Evolutionary conservation across 208 protist genomes (phyloP).

Genomic region (Leishmania braziliensis): DNA sequence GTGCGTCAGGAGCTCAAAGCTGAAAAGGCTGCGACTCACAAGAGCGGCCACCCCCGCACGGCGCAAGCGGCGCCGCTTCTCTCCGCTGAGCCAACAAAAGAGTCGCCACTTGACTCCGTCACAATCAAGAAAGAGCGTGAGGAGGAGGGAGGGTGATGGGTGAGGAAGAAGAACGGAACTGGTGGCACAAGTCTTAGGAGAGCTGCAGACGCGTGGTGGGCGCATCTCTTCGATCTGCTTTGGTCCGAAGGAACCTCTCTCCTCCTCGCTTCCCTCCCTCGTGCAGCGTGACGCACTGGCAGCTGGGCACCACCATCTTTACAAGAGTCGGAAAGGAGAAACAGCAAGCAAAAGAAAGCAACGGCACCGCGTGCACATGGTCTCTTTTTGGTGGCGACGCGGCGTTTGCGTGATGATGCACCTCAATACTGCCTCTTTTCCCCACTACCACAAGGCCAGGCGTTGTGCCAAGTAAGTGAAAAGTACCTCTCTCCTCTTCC

Average conservation of each 20-base stretch:
- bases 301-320: neutral
- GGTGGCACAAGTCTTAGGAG: neutral
- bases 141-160: slow-evolving; percentile 12
- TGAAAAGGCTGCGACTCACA: neutral
- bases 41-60: neutral
- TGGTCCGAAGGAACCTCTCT: neutral
- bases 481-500: neutral
- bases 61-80: neutral
- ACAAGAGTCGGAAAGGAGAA: neutral
- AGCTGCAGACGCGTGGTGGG: neutral
- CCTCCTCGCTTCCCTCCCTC: neutral
- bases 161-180: neutral
- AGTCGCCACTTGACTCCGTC: slow-evolving; percentile 12
- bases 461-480: neutral
- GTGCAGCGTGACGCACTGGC: neutral
- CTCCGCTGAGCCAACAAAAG: slow-evolving; percentile 3
- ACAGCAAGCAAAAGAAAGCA: neutral
- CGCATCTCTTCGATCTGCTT: neutral
- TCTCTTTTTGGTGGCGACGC: neutral
- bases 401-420: neutral
- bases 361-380: neutral
- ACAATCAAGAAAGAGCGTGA: slow-evolving; percentile 24
- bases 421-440: neutral
- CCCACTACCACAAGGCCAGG: neutral
- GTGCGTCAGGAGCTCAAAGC: slow-evolving; percentile 35